A percentile compares a stretch with the other conserved stretches of the same genome.
These are phyloP conservation scores for Epithemia pelagica DNA, from an alignment of 108 stramenopile species.

Conservation along the genomic window DNA sequence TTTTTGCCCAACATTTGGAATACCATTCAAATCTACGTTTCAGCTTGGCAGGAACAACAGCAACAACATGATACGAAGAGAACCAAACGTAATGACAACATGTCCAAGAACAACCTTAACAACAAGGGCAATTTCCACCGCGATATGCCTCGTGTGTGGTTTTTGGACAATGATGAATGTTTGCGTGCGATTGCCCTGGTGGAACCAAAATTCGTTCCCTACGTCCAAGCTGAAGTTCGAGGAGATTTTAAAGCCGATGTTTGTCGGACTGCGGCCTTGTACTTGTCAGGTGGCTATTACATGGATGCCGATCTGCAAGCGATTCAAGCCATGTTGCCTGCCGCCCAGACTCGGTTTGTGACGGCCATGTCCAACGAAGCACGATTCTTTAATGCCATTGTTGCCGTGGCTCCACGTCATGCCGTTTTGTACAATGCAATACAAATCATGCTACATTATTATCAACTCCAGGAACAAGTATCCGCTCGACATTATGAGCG, in stretches of 20 bases:
- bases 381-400: background rate
- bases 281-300: conserved; percentile 30
- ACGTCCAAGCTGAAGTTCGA: conserved; percentile 14
- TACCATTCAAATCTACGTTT: conserved; percentile 37
- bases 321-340: conserved; percentile 12
- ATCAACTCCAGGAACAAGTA: no score
- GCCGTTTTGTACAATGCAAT: background rate
- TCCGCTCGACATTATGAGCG: no score
- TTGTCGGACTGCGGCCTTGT: conserved; percentile 27
- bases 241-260: conserved; percentile 33
- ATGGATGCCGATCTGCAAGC: conserved; percentile 29
- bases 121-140: background rate
- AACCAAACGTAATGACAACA: background rate
- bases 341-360: background rate
- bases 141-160: conserved; percentile 6
- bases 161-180: conserved; percentile 22
- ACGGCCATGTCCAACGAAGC: background rate
- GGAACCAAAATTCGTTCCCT: conserved; percentile 18
- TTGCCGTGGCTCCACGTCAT: background rate
- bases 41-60: background rate
- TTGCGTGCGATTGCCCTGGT: conserved; percentile 12
- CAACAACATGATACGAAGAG: background rate
- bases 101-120: background rate
- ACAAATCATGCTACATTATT: background rate
- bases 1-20: conserved; percentile 42